Conservation (phyloP, 2,329 filamentous ascomycete species). For the Didymella lethalis region DNA sequence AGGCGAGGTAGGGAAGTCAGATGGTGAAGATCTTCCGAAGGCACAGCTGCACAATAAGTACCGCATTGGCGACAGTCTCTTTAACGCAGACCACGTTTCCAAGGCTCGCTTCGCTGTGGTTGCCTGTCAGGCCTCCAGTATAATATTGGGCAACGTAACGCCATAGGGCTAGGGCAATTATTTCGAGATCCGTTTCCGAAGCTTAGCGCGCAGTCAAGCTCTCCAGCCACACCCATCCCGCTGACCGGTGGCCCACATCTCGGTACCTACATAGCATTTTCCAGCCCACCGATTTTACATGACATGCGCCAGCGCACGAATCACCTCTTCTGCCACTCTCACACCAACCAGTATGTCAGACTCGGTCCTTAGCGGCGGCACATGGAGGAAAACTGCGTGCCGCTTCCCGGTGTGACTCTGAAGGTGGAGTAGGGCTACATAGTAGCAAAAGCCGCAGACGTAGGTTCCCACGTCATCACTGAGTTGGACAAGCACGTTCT, state of each 20-base stretch:
- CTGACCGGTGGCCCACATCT: slow-evolving; percentile 19
- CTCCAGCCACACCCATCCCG: slow-evolving; percentile 7
- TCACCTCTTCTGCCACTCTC: slow-evolving; percentile 35
- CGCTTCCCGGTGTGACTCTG: slow-evolving; percentile 27
- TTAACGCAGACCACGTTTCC: slow-evolving; percentile 5
- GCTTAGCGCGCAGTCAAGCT: slow-evolving; percentile 17
- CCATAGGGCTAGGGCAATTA: background rate
- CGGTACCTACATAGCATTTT: slow-evolving; percentile 9
- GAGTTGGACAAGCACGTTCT: slow-evolving; percentile 42
- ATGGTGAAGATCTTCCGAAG: background rate
- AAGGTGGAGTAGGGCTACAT: slow-evolving; percentile 46
- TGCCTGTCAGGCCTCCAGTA: slow-evolving; percentile 23
- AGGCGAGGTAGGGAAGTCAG: background rate
- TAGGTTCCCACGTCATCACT: slow-evolving; percentile 54
- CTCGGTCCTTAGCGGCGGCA: slow-evolving; percentile 49
- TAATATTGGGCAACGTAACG: slow-evolving; percentile 18
- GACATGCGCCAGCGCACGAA: slow-evolving; percentile 15
- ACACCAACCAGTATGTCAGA: slow-evolving; percentile 44
- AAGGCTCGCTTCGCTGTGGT: slow-evolving; percentile 13
- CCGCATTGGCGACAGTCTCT: slow-evolving; percentile 11
- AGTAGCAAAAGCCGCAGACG: slow-evolving; percentile 58
- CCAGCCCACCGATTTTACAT: slow-evolving; percentile 13
- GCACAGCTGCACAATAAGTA: slow-evolving; percentile 6
- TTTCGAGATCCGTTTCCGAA: slow-evolving; percentile 9
- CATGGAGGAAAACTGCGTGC: slow-evolving; percentile 53